Conservation (phyloP, 495 filamentous ascomycete species). For the Ramalina intermedia region DNA sequence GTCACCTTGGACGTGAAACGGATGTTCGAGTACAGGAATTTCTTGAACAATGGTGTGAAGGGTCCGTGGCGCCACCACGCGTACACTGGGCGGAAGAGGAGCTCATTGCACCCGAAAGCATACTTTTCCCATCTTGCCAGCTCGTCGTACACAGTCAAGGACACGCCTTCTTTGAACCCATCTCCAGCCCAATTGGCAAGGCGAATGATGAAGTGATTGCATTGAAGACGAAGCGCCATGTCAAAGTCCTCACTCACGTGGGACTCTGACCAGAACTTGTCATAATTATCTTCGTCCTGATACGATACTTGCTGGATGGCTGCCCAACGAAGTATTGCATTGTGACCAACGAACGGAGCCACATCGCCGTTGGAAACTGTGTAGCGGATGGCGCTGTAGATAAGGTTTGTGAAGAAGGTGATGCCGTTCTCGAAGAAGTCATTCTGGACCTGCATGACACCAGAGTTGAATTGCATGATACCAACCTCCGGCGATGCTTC, state of each 20-base stretch:
- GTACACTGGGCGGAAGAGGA: conserved; percentile 48
- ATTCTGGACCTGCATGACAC: conserved; percentile 68
- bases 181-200: conserved; percentile 60
- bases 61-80: conserved; percentile 42
- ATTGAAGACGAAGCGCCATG: conserved; percentile 70
- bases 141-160: conserved; percentile 74
- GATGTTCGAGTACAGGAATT: conserved; percentile 58
- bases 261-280: conserved; percentile 75
- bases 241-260: conserved; percentile 79
- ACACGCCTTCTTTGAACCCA: conserved; percentile 76
- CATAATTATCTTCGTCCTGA: conserved; percentile 43
- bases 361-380: conserved; percentile 73
- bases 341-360: conserved; percentile 61
- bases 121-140: conserved; percentile 77
- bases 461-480: conserved; percentile 69
- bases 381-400: conserved; percentile 66
- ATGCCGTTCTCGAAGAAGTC: conserved; percentile 65
- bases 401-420: conserved; percentile 74
- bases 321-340: conserved; percentile 66
- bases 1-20: conserved; percentile 69
- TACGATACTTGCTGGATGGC: conserved; percentile 67
- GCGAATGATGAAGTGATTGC: conserved; percentile 57
- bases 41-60: conserved; percentile 61
- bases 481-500: conserved; percentile 65
- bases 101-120: conserved; percentile 71